These are phyloP conservation scores for Tuber borchii DNA, from an alignment of 495 filamentous ascomycete species.

Conservation along the genomic window DNA sequence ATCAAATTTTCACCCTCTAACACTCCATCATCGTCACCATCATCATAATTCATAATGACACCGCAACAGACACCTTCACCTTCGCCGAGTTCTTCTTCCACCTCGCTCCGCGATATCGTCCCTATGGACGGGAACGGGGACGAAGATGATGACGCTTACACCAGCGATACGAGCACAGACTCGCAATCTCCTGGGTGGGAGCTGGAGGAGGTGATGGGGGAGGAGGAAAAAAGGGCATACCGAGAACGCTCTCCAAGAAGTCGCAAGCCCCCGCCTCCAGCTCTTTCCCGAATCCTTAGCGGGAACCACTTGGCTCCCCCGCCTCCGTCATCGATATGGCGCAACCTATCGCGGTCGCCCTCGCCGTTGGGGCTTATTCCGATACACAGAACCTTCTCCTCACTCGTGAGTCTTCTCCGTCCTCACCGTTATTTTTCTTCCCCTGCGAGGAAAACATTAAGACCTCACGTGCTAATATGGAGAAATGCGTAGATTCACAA, in stretches of 20 bases:
- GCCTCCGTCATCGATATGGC: constrained; percentile 48
- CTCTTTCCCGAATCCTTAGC: constrained; percentile 17
- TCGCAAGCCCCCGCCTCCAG: constrained; percentile 20
- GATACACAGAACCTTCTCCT: constrained; percentile 70
- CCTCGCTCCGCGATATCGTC: neutral
- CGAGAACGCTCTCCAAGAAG: constrained; percentile 23
- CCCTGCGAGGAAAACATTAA: neutral
- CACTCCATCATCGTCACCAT: neutral
- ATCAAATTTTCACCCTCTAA: neutral
- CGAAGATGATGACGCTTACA: neutral
- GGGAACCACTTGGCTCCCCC: constrained; percentile 16
- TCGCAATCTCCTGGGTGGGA: neutral
- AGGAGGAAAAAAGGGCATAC: constrained; percentile 13
- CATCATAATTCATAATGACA: neutral
- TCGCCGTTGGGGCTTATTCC: constrained; percentile 91
- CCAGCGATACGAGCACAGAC: neutral
- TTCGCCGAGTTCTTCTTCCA: constrained; percentile 2
- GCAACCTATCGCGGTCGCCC: constrained; percentile 77
- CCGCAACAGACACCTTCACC: neutral
- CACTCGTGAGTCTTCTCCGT: constrained; percentile 49
- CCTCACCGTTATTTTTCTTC: neutral
- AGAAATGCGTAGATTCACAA: constrained; percentile 52
- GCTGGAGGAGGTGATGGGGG: neutral
- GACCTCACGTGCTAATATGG: neutral
- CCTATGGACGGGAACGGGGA: neutral